Conservation (phyloP, 805 yeast genomes). For the Myxozyma mucilagina region DNA sequence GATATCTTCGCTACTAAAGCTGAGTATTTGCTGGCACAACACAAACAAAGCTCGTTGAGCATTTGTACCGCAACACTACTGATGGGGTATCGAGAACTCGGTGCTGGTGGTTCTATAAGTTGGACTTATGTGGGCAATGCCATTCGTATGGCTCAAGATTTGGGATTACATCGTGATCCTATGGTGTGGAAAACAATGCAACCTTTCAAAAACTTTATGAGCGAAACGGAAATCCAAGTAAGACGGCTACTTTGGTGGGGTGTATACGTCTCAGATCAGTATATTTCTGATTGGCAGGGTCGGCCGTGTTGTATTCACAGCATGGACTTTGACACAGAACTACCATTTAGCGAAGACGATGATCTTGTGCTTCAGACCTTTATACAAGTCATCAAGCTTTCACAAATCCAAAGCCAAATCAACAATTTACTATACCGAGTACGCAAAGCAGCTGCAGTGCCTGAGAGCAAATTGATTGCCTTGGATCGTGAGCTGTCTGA, state of each 20-base stretch:
- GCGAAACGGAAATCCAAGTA: not conserved
- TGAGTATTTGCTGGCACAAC: not conserved
- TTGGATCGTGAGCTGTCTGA: not conserved
- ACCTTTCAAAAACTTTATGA: not conserved
- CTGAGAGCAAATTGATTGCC: not conserved
- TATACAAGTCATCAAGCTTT: not conserved
- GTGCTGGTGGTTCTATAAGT: constrained; percentile 1
- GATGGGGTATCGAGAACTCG: constrained; percentile 5
- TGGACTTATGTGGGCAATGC: constrained; percentile 7
- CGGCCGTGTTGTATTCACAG: not conserved
- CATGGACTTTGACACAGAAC: constrained; percentile 1
- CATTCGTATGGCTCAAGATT: constrained; percentile 5
- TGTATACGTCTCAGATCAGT: not conserved
- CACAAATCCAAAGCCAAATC: not conserved
- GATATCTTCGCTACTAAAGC: not conserved
- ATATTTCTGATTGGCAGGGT: constrained; percentile 6
- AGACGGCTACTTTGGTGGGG: constrained; percentile 5
- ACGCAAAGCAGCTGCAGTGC: not conserved
- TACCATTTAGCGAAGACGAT: not conserved
- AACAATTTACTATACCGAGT: not conserved
- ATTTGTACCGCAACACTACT: not conserved
- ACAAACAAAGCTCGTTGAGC: constrained; percentile 1
- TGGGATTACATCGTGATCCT: constrained; percentile 8
- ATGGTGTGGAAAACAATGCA: not conserved
- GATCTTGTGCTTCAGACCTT: not conserved